These are phyloP conservation scores for Salix purpurea DNA, from an alignment of 345 rosid species.

Conservation along the genomic window DNA sequence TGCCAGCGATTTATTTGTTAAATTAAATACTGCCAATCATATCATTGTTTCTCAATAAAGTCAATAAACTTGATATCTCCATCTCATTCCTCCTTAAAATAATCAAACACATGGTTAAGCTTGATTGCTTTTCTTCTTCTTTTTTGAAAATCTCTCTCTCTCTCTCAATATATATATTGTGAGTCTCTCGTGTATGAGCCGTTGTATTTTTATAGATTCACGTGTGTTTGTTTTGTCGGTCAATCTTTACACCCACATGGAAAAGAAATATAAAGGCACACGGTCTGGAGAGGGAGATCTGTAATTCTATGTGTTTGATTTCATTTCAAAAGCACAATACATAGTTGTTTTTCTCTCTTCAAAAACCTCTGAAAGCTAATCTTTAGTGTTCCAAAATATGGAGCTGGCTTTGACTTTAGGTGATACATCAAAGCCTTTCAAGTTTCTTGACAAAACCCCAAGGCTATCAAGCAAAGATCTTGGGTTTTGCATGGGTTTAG, in stretches of 20 bases:
- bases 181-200: slow-evolving; percentile 32
- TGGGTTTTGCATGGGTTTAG: slow-evolving; percentile 63
- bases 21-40: neutral
- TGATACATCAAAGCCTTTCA: slow-evolving; percentile 56
- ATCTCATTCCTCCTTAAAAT: neutral
- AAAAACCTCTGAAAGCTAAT: neutral
- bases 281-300: neutral
- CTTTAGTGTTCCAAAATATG: slow-evolving; percentile 33
- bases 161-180: neutral
- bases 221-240: slow-evolving; percentile 81
- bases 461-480: slow-evolving; percentile 42
- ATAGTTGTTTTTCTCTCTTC: neutral
- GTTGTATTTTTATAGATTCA: slow-evolving; percentile 54
- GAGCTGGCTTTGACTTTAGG: slow-evolving; percentile 89
- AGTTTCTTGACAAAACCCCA: slow-evolving; percentile 50
- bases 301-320: neutral
- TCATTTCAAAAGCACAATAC: neutral
- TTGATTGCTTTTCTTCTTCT: neutral
- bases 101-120: neutral
- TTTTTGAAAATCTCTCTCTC: neutral
- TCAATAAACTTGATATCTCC: neutral
- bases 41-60: neutral
- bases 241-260: slow-evolving; percentile 38
- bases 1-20: neutral
- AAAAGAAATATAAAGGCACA: neutral